phyloP scores from a whole-genome alignment of 306 rosid species.

The Vigna nakashimae region DNA sequence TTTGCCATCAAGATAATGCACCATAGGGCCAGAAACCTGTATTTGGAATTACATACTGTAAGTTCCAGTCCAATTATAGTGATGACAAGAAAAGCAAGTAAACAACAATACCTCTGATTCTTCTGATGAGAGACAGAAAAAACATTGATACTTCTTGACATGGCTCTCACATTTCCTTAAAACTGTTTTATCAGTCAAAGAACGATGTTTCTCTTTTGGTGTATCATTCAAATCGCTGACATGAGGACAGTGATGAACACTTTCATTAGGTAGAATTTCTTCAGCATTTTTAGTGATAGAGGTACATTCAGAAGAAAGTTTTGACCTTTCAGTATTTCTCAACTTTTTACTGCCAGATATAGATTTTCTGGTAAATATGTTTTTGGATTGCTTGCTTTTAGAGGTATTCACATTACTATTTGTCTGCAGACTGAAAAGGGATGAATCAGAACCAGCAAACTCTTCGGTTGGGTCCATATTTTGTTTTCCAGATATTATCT shows the following conservation, averaged over 20 bases:
- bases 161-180: slow-evolving; percentile 60
- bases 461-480: slow-evolving; percentile 47
- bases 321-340: slow-evolving; percentile 50
- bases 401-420: slow-evolving; percentile 39
- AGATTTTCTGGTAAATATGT: slow-evolving; percentile 40
- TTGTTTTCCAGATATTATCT: slow-evolving; percentile 53
- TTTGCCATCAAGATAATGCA: slow-evolving; percentile 70
- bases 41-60: slow-evolving; percentile 31
- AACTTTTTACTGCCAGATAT: slow-evolving; percentile 40
- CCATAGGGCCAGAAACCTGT: slow-evolving; percentile 80
- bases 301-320: slow-evolving; percentile 44
- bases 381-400: slow-evolving; percentile 27
- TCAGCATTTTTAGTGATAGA: slow-evolving; percentile 26
- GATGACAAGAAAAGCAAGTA: slow-evolving; percentile 26
- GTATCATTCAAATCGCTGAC: slow-evolving; percentile 40
- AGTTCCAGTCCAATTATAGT: slow-evolving; percentile 5
- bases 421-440: slow-evolving; percentile 41
- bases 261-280: slow-evolving; percentile 41
- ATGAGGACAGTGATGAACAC: slow-evolving; percentile 34
- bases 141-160: slow-evolving; percentile 55
- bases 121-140: slow-evolving; percentile 81
- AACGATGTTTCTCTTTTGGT: slow-evolving; percentile 48
- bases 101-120: slow-evolving; percentile 73
- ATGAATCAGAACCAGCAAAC: slow-evolving; percentile 39
- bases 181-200: slow-evolving; percentile 41